Conservation (phyloP, 2,329 filamentous ascomycete species). For the Nemania sp. region DNA sequence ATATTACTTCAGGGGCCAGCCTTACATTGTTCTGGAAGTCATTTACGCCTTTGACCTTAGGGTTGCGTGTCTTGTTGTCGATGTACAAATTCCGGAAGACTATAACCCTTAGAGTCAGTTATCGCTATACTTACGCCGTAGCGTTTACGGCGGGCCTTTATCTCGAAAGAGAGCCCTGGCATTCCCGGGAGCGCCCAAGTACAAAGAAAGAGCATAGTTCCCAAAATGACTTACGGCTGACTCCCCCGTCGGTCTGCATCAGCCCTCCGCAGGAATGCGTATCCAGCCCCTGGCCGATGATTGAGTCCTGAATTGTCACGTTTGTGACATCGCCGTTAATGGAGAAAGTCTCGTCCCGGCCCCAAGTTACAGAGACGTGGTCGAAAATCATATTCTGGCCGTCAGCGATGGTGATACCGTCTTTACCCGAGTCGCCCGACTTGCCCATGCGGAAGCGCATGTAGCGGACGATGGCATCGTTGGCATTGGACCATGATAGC, state of each 20-base stretch:
- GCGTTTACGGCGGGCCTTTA: too few relatives aligned
- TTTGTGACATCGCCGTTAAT: constrained; percentile 62
- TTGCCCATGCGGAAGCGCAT: constrained; percentile 67
- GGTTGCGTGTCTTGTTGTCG: constrained; percentile 68
- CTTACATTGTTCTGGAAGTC: constrained; percentile 62
- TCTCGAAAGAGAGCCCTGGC: not conserved
- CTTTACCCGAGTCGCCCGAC: constrained; percentile 62
- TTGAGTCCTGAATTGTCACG: constrained; percentile 64
- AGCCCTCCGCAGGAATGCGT: constrained; percentile 65
- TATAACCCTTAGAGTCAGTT: not conserved
- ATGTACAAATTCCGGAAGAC: constrained; percentile 67
- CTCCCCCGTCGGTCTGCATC: constrained; percentile 60
- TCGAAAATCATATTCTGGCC: constrained; percentile 68
- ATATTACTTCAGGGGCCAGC: not conserved
- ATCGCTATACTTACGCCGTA: not conserved
- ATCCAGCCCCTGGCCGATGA: constrained; percentile 66
- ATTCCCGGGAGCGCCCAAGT: not conserved
- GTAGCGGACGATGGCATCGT: constrained; percentile 67
- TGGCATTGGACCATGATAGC: constrained; percentile 63
- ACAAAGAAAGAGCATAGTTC: not conserved
- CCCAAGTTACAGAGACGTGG: constrained; percentile 65
- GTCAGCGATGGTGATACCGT: constrained; percentile 65
- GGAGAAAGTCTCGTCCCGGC: constrained; percentile 67
- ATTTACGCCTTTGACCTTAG: constrained; percentile 68
- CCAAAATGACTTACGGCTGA: constrained; percentile 2